phyloP scores from a whole-genome alignment of 331 rosid species.

The Malus hybrid region DNA sequence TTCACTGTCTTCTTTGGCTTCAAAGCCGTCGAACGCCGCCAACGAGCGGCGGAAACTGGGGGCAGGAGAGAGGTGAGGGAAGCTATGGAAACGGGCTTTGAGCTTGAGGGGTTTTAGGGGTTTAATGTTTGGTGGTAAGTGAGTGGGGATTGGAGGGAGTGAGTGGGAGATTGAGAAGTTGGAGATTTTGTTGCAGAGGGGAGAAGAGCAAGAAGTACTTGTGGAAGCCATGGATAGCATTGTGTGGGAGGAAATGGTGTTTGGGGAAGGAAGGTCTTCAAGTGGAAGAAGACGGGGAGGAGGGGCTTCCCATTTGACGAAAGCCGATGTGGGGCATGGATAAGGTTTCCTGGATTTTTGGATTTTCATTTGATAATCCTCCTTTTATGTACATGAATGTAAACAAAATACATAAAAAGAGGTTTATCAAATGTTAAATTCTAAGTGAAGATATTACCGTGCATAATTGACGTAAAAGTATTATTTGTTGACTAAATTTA shows the following conservation, averaged over 20 bases:
- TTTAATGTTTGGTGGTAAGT: slow-evolving; percentile 27
- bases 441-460: too few relatives aligned
- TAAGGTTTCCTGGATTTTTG: neutral
- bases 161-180: slow-evolving; percentile 38
- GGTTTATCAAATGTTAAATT: too few relatives aligned
- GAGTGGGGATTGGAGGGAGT: slow-evolving; percentile 34
- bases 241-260: neutral
- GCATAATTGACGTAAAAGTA: too few relatives aligned
- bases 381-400: neutral
- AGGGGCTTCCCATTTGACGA: neutral
- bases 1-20: slow-evolving; percentile 26
- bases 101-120: slow-evolving; percentile 39
- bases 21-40: slow-evolving; percentile 42
- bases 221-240: slow-evolving; percentile 49
- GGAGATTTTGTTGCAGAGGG: slow-evolving; percentile 43
- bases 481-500: too few relatives aligned
- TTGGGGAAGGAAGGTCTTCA: neutral
- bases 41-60: slow-evolving; percentile 26
- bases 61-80: slow-evolving; percentile 26
- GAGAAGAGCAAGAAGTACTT: slow-evolving; percentile 44
- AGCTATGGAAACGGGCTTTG: slow-evolving; percentile 28
- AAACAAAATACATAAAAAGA: too few relatives aligned
- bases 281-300: neutral
- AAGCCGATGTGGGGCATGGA: neutral
- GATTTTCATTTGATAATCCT: neutral